Evolutionary conservation across 306 rosid genomes (phyloP).

Genomic region (Quercus rubra): DNA sequence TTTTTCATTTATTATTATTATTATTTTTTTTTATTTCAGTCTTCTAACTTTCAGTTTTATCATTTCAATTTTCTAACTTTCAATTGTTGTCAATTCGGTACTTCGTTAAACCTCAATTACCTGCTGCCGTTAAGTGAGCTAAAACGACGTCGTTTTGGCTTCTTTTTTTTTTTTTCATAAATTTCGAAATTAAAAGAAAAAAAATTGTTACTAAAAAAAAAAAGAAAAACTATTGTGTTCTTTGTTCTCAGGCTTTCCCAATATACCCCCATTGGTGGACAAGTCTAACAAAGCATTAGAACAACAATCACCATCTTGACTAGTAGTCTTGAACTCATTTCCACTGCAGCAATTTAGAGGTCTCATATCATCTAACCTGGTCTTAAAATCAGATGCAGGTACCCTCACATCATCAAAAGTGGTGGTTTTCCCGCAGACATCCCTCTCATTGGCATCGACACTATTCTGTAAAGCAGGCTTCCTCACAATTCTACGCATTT

Average conservation of each 20-base stretch:
- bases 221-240: too few relatives aligned
- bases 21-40: too few relatives aligned
- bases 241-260: constrained; percentile 39
- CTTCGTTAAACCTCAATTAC: too few relatives aligned
- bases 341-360: constrained; percentile 29
- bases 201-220: too few relatives aligned
- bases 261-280: constrained; percentile 31
- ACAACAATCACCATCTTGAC: constrained; percentile 40
- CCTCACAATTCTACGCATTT: constrained; percentile 27
- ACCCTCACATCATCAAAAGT: constrained; percentile 22
- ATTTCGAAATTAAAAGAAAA: too few relatives aligned
- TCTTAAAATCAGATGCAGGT: constrained; percentile 48
- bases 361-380: constrained; percentile 41
- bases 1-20: too few relatives aligned
- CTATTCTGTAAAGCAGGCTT: constrained; percentile 38
- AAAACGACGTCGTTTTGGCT: too few relatives aligned
- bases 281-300: constrained; percentile 40
- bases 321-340: constrained; percentile 27
- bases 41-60: too few relatives aligned
- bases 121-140: too few relatives aligned
- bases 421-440: constrained; percentile 17
- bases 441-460: constrained; percentile 34
- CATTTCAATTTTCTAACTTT: too few relatives aligned
- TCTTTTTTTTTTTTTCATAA: too few relatives aligned
- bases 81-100: too few relatives aligned